Evolutionary conservation across 306 rosid genomes (phyloP), one percentile per base, ranked within the genome.

Genomic region (Mucuna pruriens): DNA sequence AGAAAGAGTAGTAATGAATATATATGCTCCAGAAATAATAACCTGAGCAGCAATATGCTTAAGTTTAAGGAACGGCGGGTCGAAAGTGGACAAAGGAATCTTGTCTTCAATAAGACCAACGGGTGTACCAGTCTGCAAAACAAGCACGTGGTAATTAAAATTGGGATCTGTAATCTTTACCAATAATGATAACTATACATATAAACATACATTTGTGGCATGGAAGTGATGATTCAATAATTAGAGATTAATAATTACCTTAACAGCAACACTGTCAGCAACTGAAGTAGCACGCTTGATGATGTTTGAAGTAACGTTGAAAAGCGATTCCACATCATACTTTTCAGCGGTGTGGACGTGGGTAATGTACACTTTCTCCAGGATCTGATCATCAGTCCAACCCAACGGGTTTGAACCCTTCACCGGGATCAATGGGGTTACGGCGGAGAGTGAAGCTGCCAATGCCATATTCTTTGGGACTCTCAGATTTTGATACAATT

Each of bases 241-340:
- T 23, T 0, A 19, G 16, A 33, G 29, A 36, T 11, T n/a, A n/a
- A n/a, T n/a, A n/a, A n/a, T n/a, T 82, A 83, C 85, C 85, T 71
- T 76, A 6, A 23, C 36, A 4, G 63, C 17, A 46, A 60, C 57
- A 62, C 42, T 78, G 17, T 77, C 86, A 31, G 84, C 89, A 0
- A 80, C 2, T 0, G 66, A 74, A 6, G 81, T 16, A 2, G 89
- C 49, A 58, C 85, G 87, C 46, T 20, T 83, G 72, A 85, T 79
- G 19, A 83, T 74, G 82, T 63, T 83, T 3, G 84, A 78, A 10
- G 86, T 79, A 68, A 88, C 70, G 16, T 25, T 61, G 84, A 83
- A 80, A 80, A 88, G 89, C 8, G 87, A 81, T 7, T 80, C 80
- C 25, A 85, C 89, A 10, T 88, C 87, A 33, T 80, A 80, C 77